Evolutionary conservation across 2,329 filamentous ascomycete species (phyloP).

Genomic region (Taxawa tesnikishii): DNA sequence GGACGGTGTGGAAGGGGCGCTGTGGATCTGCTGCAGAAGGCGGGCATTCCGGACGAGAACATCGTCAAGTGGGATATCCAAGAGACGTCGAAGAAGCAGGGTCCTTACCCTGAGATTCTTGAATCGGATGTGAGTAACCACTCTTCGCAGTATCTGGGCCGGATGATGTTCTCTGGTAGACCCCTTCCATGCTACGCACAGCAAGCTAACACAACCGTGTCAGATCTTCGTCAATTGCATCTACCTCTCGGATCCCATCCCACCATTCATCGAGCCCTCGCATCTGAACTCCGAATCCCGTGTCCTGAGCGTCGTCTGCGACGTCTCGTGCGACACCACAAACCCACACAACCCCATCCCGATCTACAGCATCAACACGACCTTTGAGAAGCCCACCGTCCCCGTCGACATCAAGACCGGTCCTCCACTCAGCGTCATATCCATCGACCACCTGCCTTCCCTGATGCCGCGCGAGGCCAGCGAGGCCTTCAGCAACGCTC

Average conservation of each 20-base stretch:
- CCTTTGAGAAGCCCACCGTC: slow-evolving; percentile 80
- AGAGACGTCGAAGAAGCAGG: slow-evolving; percentile 57
- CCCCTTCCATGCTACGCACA: no score
- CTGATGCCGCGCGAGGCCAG: slow-evolving; percentile 77
- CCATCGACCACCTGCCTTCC: slow-evolving; percentile 74
- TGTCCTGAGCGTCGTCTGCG: slow-evolving; percentile 57
- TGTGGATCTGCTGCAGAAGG: slow-evolving; percentile 63
- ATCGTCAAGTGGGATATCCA: slow-evolving; percentile 67
- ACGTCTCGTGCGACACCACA: slow-evolving; percentile 64
- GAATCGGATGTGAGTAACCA: slow-evolving; percentile 23
- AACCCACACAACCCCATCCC: slow-evolving; percentile 65
- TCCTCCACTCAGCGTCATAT: slow-evolving; percentile 64
- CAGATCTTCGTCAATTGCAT: slow-evolving; percentile 66
- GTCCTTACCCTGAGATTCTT: slow-evolving; percentile 23
- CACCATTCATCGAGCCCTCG: slow-evolving; percentile 65
- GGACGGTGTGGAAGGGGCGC: slow-evolving; percentile 76
- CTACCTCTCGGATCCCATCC: slow-evolving; percentile 68
- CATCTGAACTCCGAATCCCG: slow-evolving; percentile 56
- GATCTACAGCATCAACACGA: slow-evolving; percentile 74
- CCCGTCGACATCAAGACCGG: slow-evolving; percentile 50
- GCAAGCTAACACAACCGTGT: slow-evolving; percentile 63
- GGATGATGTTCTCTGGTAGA: no score
- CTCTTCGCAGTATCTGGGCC: no score
- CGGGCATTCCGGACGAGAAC: slow-evolving; percentile 56
- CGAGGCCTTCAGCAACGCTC: slow-evolving; percentile 68